phyloP scores from a whole-genome alignment of 345 rosid genomes.

The Aegle marmelos region DNA sequence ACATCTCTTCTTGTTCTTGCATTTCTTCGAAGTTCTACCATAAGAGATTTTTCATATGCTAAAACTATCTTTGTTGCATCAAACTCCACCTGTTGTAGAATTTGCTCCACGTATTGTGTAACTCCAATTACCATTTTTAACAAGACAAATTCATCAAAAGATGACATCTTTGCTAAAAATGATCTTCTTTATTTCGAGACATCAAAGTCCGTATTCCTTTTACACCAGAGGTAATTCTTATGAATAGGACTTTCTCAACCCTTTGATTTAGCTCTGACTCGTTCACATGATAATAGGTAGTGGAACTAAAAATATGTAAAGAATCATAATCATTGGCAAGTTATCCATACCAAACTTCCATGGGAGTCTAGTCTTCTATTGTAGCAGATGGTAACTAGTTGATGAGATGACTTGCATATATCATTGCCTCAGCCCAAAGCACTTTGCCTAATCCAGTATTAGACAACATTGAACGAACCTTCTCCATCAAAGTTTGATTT shows the following conservation, averaged over 20 bases:
- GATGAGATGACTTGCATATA: neutral
- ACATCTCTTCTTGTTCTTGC: neutral
- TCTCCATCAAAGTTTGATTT: no score
- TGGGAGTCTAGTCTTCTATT: neutral
- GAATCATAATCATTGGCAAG: neutral
- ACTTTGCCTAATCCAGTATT: neutral
- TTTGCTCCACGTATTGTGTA: neutral
- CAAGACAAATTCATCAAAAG: neutral
- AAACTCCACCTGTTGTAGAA: neutral
- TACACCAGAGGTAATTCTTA: neutral
- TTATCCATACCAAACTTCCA: neutral
- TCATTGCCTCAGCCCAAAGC: neutral
- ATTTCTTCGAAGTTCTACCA: neutral
- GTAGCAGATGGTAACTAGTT: no score
- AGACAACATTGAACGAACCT: neutral
- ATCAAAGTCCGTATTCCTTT: neutral
- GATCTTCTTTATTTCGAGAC: no score
- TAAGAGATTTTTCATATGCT: neutral
- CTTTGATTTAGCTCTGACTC: neutral
- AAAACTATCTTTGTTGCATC: neutral
- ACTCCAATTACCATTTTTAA: neutral
- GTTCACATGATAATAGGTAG: no score
- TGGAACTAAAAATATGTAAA: no score
- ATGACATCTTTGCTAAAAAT: neutral
- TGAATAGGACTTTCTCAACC: neutral